A percentile compares a stretch with the other conserved stretches of the same genome.
Evolutionary conservation across 1,284 basidiomycete genomes (phyloP).

Genomic region (Trichosporon coremiiforme): DNA sequence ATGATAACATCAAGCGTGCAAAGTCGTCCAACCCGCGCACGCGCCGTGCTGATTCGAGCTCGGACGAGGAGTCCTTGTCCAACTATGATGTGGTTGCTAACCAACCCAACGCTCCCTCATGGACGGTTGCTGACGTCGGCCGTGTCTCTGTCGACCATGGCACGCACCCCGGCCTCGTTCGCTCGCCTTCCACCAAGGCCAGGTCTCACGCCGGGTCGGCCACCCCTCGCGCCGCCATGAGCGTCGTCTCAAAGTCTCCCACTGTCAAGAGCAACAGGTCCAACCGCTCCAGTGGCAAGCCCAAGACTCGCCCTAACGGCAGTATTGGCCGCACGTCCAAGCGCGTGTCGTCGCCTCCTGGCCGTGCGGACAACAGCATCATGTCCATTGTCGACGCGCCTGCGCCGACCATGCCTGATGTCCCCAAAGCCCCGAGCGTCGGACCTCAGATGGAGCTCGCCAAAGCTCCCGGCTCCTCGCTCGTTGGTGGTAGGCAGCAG

Average conservation of each 20-base stretch:
- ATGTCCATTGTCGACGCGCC: constrained; percentile 47
- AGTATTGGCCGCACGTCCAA: constrained; percentile 40
- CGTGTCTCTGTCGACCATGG: constrained; percentile 21
- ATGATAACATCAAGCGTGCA: constrained; percentile 49
- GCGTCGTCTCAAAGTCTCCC: constrained; percentile 19
- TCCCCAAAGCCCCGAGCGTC: constrained; percentile 53
- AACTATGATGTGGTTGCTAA: constrained; percentile 52
- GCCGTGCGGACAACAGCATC: constrained; percentile 36
- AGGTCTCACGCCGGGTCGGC: constrained; percentile 25
- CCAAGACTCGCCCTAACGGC: constrained; percentile 42
- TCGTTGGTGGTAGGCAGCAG: constrained; percentile 30
- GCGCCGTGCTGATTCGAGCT: constrained; percentile 42
- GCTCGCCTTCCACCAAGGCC: constrained; percentile 41
- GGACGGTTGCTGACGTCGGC: constrained; percentile 49
- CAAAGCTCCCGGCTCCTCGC: constrained; percentile 50
- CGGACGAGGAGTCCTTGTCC: constrained; percentile 44
- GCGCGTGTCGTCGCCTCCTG: constrained; percentile 33
- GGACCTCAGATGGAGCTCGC: constrained; percentile 47
- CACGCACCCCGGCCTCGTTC: constrained; percentile 32
- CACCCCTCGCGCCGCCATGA: constrained; percentile 15
- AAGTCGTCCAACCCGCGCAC: constrained; percentile 33
- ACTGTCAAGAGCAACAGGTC: constrained; percentile 26
- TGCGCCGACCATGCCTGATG: constrained; percentile 50
- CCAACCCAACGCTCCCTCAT: constrained; percentile 38
- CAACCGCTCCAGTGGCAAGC: constrained; percentile 28